Evolutionary conservation across 441 rosid species (phyloP).

Genomic region (Eruca vesicaria): DNA sequence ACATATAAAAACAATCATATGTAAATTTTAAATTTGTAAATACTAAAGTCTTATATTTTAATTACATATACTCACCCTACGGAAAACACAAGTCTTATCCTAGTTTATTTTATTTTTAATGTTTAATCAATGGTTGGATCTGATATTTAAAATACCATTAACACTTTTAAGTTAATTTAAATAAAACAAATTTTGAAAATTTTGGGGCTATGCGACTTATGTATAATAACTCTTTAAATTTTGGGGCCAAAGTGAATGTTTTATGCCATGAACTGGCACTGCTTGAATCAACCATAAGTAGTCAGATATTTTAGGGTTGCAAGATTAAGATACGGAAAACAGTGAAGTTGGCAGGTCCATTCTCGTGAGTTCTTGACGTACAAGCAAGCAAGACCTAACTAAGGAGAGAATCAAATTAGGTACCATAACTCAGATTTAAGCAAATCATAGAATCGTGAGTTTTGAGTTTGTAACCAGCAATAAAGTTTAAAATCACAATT

Average conservation of each 20-base stretch:
- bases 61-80: no score
- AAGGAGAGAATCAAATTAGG: background rate
- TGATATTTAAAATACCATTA: background rate
- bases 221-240: background rate
- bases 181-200: background rate
- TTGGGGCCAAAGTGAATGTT: background rate
- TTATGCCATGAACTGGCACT: background rate
- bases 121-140: background rate
- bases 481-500: no score
- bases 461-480: no score
- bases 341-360: background rate
- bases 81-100: no score
- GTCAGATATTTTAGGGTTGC: background rate
- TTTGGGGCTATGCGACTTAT: no score
- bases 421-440: no score
- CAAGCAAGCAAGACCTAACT: background rate
- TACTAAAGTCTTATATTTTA: no score
- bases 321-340: background rate
- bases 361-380: background rate
- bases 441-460: no score
- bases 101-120: background rate
- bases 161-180: background rate
- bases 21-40: no score
- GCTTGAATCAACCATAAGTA: background rate
- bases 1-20: no score